phyloP scores from a whole-genome alignment of 345 rosid species.

The Aurinia saxatilis region DNA sequence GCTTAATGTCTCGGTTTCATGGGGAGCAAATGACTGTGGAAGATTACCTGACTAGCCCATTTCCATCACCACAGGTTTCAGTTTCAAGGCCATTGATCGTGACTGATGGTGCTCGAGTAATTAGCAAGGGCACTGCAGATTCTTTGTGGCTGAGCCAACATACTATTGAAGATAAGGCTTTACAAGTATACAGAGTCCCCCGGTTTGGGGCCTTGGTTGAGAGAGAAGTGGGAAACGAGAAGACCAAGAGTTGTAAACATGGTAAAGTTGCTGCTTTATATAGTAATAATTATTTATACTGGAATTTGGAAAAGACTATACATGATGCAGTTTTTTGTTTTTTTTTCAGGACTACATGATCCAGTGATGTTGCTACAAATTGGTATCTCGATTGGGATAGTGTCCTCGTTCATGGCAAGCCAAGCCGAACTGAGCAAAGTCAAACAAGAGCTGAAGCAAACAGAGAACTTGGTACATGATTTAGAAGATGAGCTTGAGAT shows the following conservation, averaged over 20 bases:
- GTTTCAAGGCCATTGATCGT: conserved; percentile 55
- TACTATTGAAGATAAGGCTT: conserved; percentile 8
- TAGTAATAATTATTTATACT: not conserved
- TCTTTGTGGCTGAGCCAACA: conserved; percentile 22
- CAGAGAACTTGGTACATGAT: conserved; percentile 80
- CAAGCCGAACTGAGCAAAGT: conserved; percentile 50
- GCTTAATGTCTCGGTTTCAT: conserved; percentile 66
- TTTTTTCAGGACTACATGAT: conserved; percentile 38
- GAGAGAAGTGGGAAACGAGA: conserved; percentile 13
- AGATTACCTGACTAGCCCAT: conserved; percentile 40
- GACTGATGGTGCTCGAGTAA: conserved; percentile 53
- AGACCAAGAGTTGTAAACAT: conserved; percentile 23
- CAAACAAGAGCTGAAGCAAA: conserved; percentile 55
- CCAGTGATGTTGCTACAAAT: conserved; percentile 47
- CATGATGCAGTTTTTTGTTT: conserved; percentile 7
- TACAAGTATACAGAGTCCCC: not conserved
- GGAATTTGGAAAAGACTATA: not conserved
- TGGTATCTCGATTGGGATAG: conserved; percentile 65
- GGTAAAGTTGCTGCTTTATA: conserved; percentile 10
- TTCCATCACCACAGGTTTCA: conserved; percentile 38
- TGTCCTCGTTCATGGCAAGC: conserved; percentile 47
- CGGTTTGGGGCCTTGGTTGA: conserved; percentile 2
- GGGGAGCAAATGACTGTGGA: conserved; percentile 39
- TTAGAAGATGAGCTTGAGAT: conserved; percentile 76
- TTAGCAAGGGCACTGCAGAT: conserved; percentile 38